Conservation (phyloP, 768 basidiomycete species). For the Hortiboletus flavorubellus region DNA sequence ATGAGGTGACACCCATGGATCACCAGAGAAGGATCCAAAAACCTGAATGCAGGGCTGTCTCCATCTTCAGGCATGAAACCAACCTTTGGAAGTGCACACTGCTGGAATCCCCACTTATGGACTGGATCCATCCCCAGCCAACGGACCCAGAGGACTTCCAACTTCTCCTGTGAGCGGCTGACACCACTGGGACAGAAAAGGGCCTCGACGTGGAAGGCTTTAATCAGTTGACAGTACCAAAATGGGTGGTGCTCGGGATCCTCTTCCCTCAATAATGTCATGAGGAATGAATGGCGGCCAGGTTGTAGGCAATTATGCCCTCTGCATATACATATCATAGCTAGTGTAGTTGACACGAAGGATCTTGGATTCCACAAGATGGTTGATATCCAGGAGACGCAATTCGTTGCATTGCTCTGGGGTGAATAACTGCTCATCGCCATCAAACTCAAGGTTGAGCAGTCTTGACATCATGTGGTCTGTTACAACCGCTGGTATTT, state of each 20-base stretch:
- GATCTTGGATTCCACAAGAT: not conserved
- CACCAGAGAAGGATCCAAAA: not conserved
- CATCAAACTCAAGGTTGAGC: not conserved
- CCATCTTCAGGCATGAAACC: not conserved
- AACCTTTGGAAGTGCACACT: not conserved
- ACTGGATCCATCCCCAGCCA: not conserved
- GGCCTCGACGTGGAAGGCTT: too few species aligned
- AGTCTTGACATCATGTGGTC: not conserved
- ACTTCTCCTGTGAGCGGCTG: too few species aligned
- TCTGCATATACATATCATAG: not conserved
- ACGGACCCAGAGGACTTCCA: not conserved
- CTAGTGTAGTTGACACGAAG: not conserved
- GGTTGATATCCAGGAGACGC: not conserved
- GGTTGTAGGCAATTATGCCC: not conserved
- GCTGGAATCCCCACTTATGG: not conserved
- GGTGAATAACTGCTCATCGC: not conserved
- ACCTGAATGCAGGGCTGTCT: not conserved
- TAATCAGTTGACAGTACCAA: not conserved
- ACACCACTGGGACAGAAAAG: too few species aligned
- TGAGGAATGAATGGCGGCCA: not conserved
- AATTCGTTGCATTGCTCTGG: not conserved
- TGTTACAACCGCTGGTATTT: too few species aligned
- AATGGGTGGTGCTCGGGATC: not conserved
- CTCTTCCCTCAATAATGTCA: not conserved
- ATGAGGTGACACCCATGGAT: not conserved